Base-by-base conservation (phyloP, 306 rosid genomes). In the Astragalus membranaceus region DNA sequence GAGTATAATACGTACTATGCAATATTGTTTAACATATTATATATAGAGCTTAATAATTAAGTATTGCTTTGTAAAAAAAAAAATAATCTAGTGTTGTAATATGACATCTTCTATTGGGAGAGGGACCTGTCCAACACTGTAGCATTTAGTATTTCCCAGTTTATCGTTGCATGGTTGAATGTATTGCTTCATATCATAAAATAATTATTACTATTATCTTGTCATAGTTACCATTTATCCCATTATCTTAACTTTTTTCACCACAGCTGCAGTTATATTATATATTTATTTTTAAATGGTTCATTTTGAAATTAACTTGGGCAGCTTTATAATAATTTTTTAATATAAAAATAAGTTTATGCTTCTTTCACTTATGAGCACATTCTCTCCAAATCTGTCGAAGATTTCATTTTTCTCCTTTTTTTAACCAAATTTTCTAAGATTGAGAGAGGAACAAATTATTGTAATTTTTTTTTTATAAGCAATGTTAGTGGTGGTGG, bases 41-140 rank as follows among this genome's bases (percentile, higher is more conserved):
- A n/a, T n/a, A 82, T 5, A 64, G 61, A 74, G 67, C 17, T 69
- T 58, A 82, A 82, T 78, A 82, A 82, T 15, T 67, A 67, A 26
- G 30, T 26, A 26, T 26, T 26, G 30, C 30, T 26, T 26, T 26
- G 3, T 26, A 2, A 26, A 26, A 26, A 26, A 26, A 20, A 0
- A 20, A 20, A 26, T 26, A 26, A 26, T 26, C 30, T 1, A 26
- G 30, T 26, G 30, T n/a, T 44, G 68, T 53, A 46, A 9, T n/a
- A 30, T 64, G 66, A 0, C n/a, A 17, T 67, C 54, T 63, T 49
- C 70, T 64, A 49, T 41, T 4, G 29, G 50, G 41, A 69, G 57
- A 26, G 46, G 75, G 66, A 57, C 64, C 63, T 49, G 46, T 64
- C 32, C 14, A 30, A 48, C 10, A 3, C 14, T 44, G 12, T 62